These are phyloP conservation scores for Vitis riparia DNA, from an alignment of 164 flowering plant species.

Conservation along the genomic window DNA sequence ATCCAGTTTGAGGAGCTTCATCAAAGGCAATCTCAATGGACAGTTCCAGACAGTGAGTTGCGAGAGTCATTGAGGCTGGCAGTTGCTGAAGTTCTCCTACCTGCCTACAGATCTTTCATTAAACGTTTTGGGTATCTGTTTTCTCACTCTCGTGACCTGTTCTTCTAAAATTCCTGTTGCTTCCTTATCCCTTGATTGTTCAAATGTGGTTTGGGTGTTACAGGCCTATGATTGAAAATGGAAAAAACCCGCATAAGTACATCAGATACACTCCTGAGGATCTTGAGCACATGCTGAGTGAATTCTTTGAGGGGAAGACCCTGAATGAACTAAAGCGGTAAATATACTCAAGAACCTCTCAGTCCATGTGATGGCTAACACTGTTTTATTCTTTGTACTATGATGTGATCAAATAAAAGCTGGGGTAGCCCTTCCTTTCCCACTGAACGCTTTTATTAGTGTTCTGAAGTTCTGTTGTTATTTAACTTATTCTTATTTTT, in stretches of 20 bases:
- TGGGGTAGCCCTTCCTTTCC: background rate
- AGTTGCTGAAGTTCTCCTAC: constrained; percentile 92
- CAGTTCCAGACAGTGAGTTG: constrained; percentile 92
- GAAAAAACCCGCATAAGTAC: constrained; percentile 87
- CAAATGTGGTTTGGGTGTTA: constrained; percentile 1
- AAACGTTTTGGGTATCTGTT: constrained; percentile 75
- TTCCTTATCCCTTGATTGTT: background rate
- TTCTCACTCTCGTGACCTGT: background rate
- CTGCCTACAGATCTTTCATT: constrained; percentile 90
- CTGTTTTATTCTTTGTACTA: constrained; percentile 11
- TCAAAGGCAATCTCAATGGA: constrained; percentile 95
- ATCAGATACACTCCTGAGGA: constrained; percentile 75
- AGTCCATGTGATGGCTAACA: background rate
- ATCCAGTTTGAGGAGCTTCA: constrained; percentile 91
- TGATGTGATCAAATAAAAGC: constrained; percentile 2
- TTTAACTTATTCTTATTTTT: background rate
- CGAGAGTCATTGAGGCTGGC: constrained; percentile 92
- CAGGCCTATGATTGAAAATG: constrained; percentile 80
- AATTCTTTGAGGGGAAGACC: constrained; percentile 90
- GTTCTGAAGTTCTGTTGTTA: background rate
- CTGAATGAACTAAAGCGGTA: constrained; percentile 70
- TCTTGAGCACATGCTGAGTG: constrained; percentile 83
- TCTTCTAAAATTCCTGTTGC: background rate
- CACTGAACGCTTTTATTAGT: background rate
- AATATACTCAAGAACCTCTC: background rate